Conservation (phyloP, 352 stramenopile genomes). For the Phytophthora tentaculata region DNA sequence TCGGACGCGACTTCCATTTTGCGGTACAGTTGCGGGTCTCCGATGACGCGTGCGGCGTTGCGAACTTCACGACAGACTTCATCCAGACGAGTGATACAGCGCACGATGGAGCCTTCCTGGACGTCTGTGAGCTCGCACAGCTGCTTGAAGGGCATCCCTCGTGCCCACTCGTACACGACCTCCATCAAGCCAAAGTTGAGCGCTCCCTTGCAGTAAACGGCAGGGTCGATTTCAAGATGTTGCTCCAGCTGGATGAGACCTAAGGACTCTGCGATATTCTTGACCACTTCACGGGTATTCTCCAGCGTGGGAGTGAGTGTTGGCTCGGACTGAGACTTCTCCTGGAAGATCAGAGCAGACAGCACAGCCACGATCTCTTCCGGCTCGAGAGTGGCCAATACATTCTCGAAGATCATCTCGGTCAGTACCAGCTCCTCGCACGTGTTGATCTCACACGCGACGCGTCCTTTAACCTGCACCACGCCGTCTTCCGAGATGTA, state of each 20-base stretch:
- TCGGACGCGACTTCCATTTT: constrained; percentile 98
- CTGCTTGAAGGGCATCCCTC: constrained; percentile 96
- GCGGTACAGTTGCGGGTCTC: constrained; percentile 95
- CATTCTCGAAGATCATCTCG: constrained; percentile 99
- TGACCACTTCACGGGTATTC: constrained; percentile 87
- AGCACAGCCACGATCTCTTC: constrained; percentile 97
- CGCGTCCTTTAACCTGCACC: constrained; percentile 96
- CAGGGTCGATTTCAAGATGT: constrained; percentile 88
- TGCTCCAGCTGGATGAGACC: constrained; percentile 85
- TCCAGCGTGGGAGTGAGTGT: constrained; percentile 77
- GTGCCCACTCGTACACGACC: constrained; percentile 98
- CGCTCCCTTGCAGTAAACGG: constrained; percentile 90
- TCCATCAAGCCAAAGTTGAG: constrained; percentile 97
- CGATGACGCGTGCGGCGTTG: constrained; percentile 94
- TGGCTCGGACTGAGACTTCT: constrained; percentile 88
- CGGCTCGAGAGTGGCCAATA: constrained; percentile 96
- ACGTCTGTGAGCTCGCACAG: constrained; percentile 96
- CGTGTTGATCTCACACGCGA: constrained; percentile 98
- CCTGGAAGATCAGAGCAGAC: constrained; percentile 97
- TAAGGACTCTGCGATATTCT: constrained; percentile 81
- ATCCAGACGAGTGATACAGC: constrained; percentile 97
- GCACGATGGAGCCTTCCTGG: constrained; percentile 98
- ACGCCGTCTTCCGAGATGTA: constrained; percentile 92
- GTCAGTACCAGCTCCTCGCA: constrained; percentile 98
- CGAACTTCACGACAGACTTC: constrained; percentile 98